Evolutionary conservation across 2,329 filamentous ascomycete genomes (phyloP), one percentile per base, ranked within the genome.

Genomic region (Aspergillus ustus): DNA sequence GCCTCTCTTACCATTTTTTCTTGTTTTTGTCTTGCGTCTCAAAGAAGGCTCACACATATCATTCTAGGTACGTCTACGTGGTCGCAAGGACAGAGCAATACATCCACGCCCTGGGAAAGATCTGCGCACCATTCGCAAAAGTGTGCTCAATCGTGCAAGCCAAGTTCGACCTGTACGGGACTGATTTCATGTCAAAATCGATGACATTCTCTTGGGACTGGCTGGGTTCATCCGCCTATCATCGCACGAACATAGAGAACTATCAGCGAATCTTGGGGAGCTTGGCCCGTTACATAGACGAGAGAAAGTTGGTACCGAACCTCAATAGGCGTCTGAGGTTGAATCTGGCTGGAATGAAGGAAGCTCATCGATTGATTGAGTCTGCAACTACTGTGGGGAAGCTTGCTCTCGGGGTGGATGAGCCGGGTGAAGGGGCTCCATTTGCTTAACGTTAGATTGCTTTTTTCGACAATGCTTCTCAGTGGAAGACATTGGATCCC

Each of bases 91-190:
- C 79, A 4, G 76, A 77, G 51, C 73, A 78, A 54, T 82, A 82
- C 64, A 67, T 81, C 48, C 65, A 57, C 4, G 73, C 75, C 11
- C 71, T 75, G 3, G 75, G 73, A 2, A 72, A 75, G 25, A 70
- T 81, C n/a, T 74, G 75, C 44, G 77, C 75, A 17, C 78, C 80
- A 2, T 80, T 81, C 45, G 79, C 77, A 8, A 81, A 80, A 65
- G 75, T 81, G 7, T 80, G 78, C 70, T 79, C 75, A 13, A 81
- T 82, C 58, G 78, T 82, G 15, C 80, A 83, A 66, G 75, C 75
- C 7, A 65, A 74, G 49, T 75, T 79, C 29, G 74, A 74, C 25
- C 78, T 81, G 76, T 81, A 82, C 62, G 79, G 78, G 2, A 78
- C 79, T 2, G 73, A 80, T 67, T 81, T 79, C 67, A 80, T 81